Percentiles rank a stretch among this genome's conserved stretches.
Conservation (phyloP, 768 basidiomycete genomes). For the Naganishia kalamii region DNA sequence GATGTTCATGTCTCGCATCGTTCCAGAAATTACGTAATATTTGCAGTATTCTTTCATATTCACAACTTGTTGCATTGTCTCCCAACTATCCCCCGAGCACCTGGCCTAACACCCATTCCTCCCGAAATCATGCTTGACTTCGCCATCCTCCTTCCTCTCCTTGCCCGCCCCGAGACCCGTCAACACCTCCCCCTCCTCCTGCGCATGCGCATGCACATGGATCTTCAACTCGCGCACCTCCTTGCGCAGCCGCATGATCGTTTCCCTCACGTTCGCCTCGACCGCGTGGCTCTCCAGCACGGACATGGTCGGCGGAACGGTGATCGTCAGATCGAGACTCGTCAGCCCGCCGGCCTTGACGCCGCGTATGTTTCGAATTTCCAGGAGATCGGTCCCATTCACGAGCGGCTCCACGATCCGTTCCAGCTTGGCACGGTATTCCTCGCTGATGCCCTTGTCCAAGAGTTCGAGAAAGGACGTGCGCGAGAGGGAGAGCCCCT, state of each 20-base stretch:
- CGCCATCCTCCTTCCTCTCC: slow-evolving; percentile 10
- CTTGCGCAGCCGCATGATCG: slow-evolving; percentile 44
- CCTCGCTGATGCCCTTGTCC: slow-evolving; percentile 67
- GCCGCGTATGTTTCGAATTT: slow-evolving; percentile 41
- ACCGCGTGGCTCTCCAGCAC: slow-evolving; percentile 58
- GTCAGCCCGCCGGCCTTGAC: slow-evolving; percentile 57
- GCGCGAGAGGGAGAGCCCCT: slow-evolving; percentile 62
- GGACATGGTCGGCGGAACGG: slow-evolving; percentile 58
- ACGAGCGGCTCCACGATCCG: slow-evolving; percentile 58
- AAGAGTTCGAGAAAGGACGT: slow-evolving; percentile 75
- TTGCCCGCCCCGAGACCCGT: background rate
- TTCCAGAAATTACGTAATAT: background rate
- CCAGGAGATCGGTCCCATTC: slow-evolving; percentile 31
- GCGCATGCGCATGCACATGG: slow-evolving; percentile 44
- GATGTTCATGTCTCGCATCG: no score
- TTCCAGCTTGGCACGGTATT: slow-evolving; percentile 55
- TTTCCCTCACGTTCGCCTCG: slow-evolving; percentile 57
- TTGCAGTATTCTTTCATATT: no score
- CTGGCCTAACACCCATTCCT: slow-evolving; percentile 32
- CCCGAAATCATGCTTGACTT: slow-evolving; percentile 35
- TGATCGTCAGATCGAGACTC: slow-evolving; percentile 72
- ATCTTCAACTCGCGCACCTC: slow-evolving; percentile 44
- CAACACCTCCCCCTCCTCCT: slow-evolving; percentile 26
- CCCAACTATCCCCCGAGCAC: background rate
- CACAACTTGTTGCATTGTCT: no score